phyloP scores from a whole-genome alignment of 371 early-diverging fungal species.

The Rhizopus delemar region DNA sequence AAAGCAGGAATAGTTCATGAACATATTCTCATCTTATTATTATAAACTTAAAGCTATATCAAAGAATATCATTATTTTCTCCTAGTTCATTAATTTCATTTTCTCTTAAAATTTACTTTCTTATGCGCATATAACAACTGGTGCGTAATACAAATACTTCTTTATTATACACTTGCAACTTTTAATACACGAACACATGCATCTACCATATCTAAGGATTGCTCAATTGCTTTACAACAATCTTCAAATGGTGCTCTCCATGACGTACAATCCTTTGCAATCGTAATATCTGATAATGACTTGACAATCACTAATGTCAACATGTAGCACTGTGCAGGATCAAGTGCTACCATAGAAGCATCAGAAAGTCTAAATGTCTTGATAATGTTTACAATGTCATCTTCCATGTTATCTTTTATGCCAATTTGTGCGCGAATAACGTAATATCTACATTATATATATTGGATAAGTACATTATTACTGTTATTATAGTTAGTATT shows the following conservation, averaged over 20 bases:
- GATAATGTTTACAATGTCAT: conserved; percentile 49
- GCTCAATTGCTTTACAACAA: conserved; percentile 39
- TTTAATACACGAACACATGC: conserved; percentile 50
- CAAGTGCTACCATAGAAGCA: conserved; percentile 43
- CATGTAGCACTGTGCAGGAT: conserved; percentile 48
- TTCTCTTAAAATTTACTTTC: too few relatives aligned
- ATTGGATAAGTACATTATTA: not conserved
- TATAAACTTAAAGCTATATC: too few relatives aligned
- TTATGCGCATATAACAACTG: too few relatives aligned
- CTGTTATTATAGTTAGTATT: conserved; percentile 12
- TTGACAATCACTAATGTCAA: conserved; percentile 48
- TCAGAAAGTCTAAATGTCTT: conserved; percentile 49
- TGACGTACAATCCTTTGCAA: conserved; percentile 4
- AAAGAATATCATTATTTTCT: too few relatives aligned
- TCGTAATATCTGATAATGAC: conserved; percentile 30
- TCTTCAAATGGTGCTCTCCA: conserved; percentile 35
- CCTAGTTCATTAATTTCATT: too few relatives aligned
- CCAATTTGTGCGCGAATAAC: conserved; percentile 41
- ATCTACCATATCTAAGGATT: conserved; percentile 40
- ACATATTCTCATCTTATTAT: too few relatives aligned
- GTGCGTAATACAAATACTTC: not conserved
- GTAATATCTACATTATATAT: conserved; percentile 26
- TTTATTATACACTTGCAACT: conserved; percentile 39
- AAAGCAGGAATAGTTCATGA: too few relatives aligned
- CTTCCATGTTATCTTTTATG: conserved; percentile 35